Evolutionary conservation across 176 grass and related monocot genomes (phyloP).

Genomic region (Juncus inflexus): DNA sequence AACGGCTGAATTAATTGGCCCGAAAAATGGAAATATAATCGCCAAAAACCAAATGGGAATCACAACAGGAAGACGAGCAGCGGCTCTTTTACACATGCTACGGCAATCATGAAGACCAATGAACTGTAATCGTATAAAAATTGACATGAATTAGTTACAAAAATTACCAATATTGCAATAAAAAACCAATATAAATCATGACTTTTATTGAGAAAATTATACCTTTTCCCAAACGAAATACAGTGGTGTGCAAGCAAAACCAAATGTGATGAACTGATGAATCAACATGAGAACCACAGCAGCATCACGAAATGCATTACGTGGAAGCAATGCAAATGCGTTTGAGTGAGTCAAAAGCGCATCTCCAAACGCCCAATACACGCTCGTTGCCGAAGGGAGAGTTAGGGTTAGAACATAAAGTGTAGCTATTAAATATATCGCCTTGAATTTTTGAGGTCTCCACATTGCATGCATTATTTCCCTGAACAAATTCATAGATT

Average conservation of each 20-base stretch:
- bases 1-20: constrained; percentile 97
- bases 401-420: constrained; percentile 87
- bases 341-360: constrained; percentile 84
- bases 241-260: constrained; percentile 95
- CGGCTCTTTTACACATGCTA: constrained; percentile 90
- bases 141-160: not conserved
- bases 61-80: constrained; percentile 79
- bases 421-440: constrained; percentile 89
- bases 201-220: not conserved
- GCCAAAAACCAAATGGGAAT: constrained; percentile 98
- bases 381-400: constrained; percentile 84
- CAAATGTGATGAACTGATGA: constrained; percentile 99
- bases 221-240: constrained; percentile 99
- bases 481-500: constrained; percentile 29
- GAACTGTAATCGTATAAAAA: constrained; percentile 16
- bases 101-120: constrained; percentile 95
- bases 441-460: constrained; percentile 98
- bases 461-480: constrained; percentile 99
- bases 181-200: not conserved
- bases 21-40: constrained; percentile 97
- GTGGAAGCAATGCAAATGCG: constrained; percentile 72
- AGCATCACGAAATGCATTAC: constrained; percentile 59
- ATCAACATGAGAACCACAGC: constrained; percentile 91
- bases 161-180: not conserved
- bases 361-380: constrained; percentile 98